Base-by-base conservation (phyloP, 495 filamentous ascomycete species). In the Talaromyces borbonicus region DNA sequence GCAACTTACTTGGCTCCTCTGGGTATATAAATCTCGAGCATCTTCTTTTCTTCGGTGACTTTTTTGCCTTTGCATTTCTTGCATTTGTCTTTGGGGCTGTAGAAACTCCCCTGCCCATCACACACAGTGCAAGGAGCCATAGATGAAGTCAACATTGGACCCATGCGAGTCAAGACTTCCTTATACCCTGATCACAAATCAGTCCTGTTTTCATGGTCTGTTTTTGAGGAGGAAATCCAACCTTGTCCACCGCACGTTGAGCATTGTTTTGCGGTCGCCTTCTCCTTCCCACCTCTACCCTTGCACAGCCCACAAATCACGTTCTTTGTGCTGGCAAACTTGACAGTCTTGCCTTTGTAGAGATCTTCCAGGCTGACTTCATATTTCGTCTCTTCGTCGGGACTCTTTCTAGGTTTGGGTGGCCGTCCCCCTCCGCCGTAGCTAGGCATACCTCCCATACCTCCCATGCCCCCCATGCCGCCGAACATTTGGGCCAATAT, bases 271-370 rank as follows among this genome's bases (percentile, higher is more conserved):
- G 88, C 71, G 64, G 86, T 94, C 35, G 89, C 83, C 66, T 87
- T 89, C 37, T 90, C 84, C 63, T 95, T 97, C 36, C 89, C 92
- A 22, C 92, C 92, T 42, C 73, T 78, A 14, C 92, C 92, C 58
- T 90, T 87, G 72, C 92, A 98, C 52, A 77, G 70, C 46, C 71
- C 70, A 65, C 92, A 98, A 47, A 95, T 73, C 49, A 95, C 74
- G 51, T 95, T 90, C 72, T 96, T 95, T 53, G 83, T 89, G 60
- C 84, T 90, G 19, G 85, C 78, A 63, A 98, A 93, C 63, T 90
- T 90, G 52, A 92, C 90, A 1, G 92, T 95, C 75, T 97, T 96
- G 51, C 92, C 92, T 73, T 95, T 96, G 68, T 95, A 98, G 19
- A 97, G 72, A 55, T 97, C 90, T 58, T 96, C 92, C 46, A 98